Conservation (phyloP, 257 asterid genomes). For the Przewalskia tangutica region DNA sequence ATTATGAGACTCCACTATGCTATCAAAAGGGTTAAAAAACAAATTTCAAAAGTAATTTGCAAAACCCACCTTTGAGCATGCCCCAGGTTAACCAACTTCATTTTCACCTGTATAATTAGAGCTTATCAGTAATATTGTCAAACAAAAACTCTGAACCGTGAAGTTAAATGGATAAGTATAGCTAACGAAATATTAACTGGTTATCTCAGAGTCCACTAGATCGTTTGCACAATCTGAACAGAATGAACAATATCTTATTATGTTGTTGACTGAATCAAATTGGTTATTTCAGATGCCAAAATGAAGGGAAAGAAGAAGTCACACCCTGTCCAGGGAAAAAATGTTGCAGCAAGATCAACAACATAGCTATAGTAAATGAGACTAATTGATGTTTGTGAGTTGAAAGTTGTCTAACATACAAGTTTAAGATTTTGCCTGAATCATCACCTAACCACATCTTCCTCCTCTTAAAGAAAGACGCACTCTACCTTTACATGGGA, state of each 20-base stretch:
- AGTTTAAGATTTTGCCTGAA: not conserved
- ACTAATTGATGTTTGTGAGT: not conserved
- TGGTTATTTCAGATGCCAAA: not conserved
- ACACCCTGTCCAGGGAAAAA: not conserved
- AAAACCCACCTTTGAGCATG: constrained; percentile 73
- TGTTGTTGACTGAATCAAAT: not conserved
- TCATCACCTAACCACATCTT: not conserved
- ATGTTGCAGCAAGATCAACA: not conserved
- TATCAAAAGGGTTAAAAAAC: not conserved
- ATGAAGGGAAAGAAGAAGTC: not conserved
- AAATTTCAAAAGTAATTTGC: not conserved
- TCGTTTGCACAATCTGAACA: not conserved
- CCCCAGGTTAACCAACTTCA: constrained; percentile 70
- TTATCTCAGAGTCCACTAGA: not conserved
- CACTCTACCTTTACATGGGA: not conserved
- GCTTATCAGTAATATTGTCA: constrained; percentile 10
- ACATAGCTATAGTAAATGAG: not conserved
- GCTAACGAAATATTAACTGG: not conserved
- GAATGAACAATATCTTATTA: not conserved
- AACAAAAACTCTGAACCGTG: not conserved
- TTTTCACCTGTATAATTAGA: constrained; percentile 55
- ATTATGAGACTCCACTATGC: not conserved
- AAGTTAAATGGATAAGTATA: not conserved
- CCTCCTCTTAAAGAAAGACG: not conserved
- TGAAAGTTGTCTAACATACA: not conserved